A percentile compares a stretch with the other conserved stretches of the same genome.
Conservation (phyloP, 1,284 basidiomycete genomes). For the Termitomyces sp. region DNA sequence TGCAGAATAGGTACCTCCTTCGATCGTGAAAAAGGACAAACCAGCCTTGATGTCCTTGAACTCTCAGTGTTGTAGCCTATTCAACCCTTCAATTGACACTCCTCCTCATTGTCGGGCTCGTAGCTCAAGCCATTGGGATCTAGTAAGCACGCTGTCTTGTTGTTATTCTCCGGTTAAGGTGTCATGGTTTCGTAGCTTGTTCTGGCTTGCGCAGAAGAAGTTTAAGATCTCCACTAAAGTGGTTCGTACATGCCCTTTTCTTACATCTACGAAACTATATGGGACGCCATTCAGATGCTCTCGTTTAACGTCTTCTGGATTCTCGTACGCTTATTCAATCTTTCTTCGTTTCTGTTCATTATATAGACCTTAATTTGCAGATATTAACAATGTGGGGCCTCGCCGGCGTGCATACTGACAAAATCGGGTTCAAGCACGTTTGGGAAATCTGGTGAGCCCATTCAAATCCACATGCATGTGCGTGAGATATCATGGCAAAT, state of each 20-base stretch:
- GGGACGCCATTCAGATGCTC: conserved; percentile 47
- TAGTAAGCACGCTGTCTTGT: conserved; percentile 43
- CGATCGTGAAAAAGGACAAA: not conserved
- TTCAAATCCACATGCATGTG: not conserved
- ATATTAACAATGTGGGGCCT: conserved; percentile 73
- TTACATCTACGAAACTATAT: not conserved
- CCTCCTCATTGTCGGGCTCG: conserved; percentile 73
- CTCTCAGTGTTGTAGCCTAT: conserved; percentile 51
- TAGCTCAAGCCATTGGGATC: conserved; percentile 69
- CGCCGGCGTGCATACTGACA: conserved; percentile 68
- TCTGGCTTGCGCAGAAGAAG: conserved; percentile 75
- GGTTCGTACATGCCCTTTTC: conserved; percentile 28
- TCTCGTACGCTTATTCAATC: conserved; percentile 35
- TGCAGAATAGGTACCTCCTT: conserved; percentile 61
- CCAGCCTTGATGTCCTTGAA: not conserved
- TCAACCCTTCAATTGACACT: conserved; percentile 65
- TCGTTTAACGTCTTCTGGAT: conserved; percentile 73
- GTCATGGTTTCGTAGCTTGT: conserved; percentile 38
- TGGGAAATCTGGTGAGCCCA: conserved; percentile 69
- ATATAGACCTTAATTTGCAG: conserved; percentile 25
- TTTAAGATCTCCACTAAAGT: conserved; percentile 70
- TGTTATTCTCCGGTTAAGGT: not conserved
- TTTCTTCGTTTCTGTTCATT: not conserved
- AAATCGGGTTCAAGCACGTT: conserved; percentile 76
- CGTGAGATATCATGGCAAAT: not conserved